phyloP scores from a whole-genome alignment of 768 basidiomycete species.

The Vishniacozyma victoriae region DNA sequence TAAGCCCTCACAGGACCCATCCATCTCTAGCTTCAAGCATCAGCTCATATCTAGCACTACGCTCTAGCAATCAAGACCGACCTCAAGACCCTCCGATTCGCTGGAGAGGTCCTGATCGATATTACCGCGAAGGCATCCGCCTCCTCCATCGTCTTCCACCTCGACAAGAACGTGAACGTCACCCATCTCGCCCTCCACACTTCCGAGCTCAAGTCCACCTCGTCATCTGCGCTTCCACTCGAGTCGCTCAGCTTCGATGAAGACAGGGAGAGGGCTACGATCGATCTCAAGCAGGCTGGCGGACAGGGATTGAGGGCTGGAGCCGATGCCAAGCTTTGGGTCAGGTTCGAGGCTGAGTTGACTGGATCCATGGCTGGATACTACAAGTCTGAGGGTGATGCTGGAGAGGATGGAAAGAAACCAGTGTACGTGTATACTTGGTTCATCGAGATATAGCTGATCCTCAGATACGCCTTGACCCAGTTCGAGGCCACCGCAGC shows the following conservation, averaged over 20 bases:
- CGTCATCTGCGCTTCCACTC: slow-evolving; percentile 20
- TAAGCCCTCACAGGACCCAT: background rate
- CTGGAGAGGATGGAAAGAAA: slow-evolving; percentile 57
- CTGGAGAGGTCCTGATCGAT: slow-evolving; percentile 52
- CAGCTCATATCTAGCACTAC: slow-evolving; percentile 34
- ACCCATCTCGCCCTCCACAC: slow-evolving; percentile 48
- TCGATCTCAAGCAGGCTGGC: slow-evolving; percentile 60
- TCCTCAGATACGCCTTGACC: slow-evolving; percentile 58
- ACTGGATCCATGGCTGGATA: slow-evolving; percentile 66
- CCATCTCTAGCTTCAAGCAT: background rate
- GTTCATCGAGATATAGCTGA: background rate
- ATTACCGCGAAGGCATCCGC: slow-evolving; percentile 24
- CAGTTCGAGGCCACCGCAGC: slow-evolving; percentile 94
- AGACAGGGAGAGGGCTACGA: slow-evolving; percentile 60
- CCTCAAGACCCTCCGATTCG: slow-evolving; percentile 62
- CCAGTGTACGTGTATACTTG: slow-evolving; percentile 45
- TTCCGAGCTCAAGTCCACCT: slow-evolving; percentile 32
- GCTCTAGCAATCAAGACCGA: slow-evolving; percentile 54
- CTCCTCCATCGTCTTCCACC: slow-evolving; percentile 58
- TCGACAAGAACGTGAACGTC: slow-evolving; percentile 71
- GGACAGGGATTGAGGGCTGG: slow-evolving; percentile 55
- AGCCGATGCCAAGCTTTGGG: slow-evolving; percentile 56
- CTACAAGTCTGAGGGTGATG: slow-evolving; percentile 31
- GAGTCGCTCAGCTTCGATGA: slow-evolving; percentile 55
- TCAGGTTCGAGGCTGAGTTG: slow-evolving; percentile 64